Evolutionary conservation across 2,329 filamentous ascomycete species (phyloP), one percentile per base, ranked within the genome.

Genomic region (Ophiostoma himal-ulmi): DNA sequence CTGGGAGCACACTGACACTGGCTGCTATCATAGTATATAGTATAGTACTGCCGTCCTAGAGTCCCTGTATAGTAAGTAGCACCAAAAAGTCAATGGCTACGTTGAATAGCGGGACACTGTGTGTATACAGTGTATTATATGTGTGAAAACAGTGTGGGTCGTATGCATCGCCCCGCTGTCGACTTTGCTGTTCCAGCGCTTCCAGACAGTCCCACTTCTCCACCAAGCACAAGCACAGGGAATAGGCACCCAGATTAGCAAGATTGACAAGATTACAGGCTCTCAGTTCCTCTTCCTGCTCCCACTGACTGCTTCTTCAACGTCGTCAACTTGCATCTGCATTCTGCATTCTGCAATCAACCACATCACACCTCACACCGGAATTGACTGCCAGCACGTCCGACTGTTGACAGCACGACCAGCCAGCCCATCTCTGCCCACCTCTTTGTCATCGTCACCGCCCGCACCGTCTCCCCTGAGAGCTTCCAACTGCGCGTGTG

Each of bases 161-260:
- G 26, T 62, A 26, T 26, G 26, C 36, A 22, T 67, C 37, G 64
- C 37, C 64, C 64, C 37, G 64, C 62, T 67, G 64, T 26, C 52
- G n/a, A 26, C n/a, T 26, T 26, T 57, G 8, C 52, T 68, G 20
- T 65, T 52, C 52, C 66, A 34, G 67, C 69, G 57, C 57, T 34
- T 62, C 57, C 26, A 62, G 57, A 11, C 52, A n/a, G 57, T 48
- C 70, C 70, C 70, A 71, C 67, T 66, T 68, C 66, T 70, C 69
- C 69, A 62, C 48, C 39, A 34, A 13, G 48, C 52, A 30, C 39
- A 34, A 13, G 48, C 52, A 30, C 14, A 64, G 30, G 57, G 37
- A 41, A 57, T 37, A 64, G 30, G 57, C 57, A 39, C 36, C 68
- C 64, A 41, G n/a, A 60, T 60, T 57, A 60, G 22, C 26, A 48